Conservation (phyloP, 2,329 filamentous ascomycete species). For the Lecanosticta acicola region DNA sequence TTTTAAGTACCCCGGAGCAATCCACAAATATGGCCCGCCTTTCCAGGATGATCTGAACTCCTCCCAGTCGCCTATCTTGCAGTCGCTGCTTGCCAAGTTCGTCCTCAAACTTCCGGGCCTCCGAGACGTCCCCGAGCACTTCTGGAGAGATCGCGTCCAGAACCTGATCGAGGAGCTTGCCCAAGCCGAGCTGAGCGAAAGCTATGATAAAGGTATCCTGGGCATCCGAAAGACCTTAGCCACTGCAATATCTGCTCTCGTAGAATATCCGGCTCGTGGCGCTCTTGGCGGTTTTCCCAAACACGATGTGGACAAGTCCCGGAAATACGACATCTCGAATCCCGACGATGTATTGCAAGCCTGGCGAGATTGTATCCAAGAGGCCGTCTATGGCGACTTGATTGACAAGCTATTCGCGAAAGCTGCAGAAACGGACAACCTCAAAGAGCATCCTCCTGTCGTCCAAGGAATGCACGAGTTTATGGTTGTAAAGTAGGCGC, state of each 20-base stretch:
- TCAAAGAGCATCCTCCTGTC: conserved; percentile 59
- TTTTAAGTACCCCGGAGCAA: conserved; percentile 61
- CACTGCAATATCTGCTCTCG: conserved; percentile 62
- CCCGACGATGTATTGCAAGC: conserved; percentile 57
- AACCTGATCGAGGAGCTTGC: conserved; percentile 57
- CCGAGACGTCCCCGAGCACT: conserved; percentile 55
- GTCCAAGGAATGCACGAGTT: conserved; percentile 61
- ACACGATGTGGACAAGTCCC: conserved; percentile 27
- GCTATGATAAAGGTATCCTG: conserved; percentile 71
- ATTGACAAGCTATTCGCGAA: conserved; percentile 61
- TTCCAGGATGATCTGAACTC: conserved; percentile 51
- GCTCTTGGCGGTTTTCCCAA: conserved; percentile 56
- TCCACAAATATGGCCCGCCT: conserved; percentile 64
- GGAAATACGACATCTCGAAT: conserved; percentile 53
- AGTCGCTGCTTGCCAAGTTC: conserved; percentile 61
- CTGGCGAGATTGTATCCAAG: conserved; percentile 62
- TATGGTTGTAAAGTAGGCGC: conserved; percentile 62
- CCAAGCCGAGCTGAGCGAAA: conserved; percentile 67
- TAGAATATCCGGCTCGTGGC: conserved; percentile 64
- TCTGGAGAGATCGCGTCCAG: conserved; percentile 60
- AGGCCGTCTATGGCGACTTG: conserved; percentile 62
- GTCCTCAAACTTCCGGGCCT: conserved; percentile 62
- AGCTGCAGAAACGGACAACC: conserved; percentile 53
- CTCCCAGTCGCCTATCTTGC: conserved; percentile 58
- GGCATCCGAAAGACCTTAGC: conserved; percentile 70